These are phyloP conservation scores for Chlorella sp. DNA, from an alignment of 139 green algal species.

Conservation along the genomic window DNA sequence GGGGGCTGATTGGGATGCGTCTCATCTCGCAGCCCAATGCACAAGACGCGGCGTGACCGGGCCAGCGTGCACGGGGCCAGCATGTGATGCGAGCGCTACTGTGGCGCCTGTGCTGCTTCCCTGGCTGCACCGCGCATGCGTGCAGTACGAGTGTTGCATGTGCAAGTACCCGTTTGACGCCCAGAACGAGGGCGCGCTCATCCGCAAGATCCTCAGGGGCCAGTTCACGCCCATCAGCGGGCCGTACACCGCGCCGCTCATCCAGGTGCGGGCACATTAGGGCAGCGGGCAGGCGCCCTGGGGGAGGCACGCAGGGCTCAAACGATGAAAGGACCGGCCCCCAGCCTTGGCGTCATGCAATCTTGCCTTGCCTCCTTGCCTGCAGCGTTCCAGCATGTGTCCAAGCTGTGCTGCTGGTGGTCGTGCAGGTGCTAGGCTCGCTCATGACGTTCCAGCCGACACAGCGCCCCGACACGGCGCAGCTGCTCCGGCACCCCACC, in stretches of 20 bases:
- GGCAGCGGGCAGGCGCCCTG: no score
- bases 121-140: no score
- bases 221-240: conserved; percentile 42
- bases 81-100: no score
- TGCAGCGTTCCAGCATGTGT: no score
- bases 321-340: not conserved
- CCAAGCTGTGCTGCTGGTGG: no score
- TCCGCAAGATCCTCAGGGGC: conserved; percentile 66
- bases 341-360: not conserved
- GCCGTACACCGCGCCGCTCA: conserved; percentile 40
- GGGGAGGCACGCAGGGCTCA: no score
- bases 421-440: conserved; percentile 2
- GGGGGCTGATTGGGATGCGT: no score
- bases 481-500: conserved; percentile 20
- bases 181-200: conserved; percentile 62
- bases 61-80: no score
- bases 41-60: no score
- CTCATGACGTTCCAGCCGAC: conserved; percentile 31
- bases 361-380: no score
- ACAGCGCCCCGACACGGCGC: conserved; percentile 20
- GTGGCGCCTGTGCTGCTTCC: no score
- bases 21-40: no score
- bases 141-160: conserved; percentile 65
- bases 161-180: conserved; percentile 62
- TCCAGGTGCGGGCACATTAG: conserved; percentile 33